phyloP scores from a whole-genome alignment of 1,139 yeast species.

The Saccharomycopsis crataegensis region DNA sequence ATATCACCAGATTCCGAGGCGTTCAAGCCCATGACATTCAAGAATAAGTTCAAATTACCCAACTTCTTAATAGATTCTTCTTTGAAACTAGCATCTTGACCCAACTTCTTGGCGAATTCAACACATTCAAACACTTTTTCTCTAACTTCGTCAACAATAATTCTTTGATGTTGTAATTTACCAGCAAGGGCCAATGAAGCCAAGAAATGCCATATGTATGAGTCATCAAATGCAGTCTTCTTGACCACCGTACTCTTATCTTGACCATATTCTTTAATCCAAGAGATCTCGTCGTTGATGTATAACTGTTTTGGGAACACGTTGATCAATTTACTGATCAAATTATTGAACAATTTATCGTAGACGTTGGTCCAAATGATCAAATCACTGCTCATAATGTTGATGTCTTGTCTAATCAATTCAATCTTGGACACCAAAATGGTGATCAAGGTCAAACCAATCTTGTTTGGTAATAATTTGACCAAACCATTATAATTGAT shows the following conservation, averaged over 20 bases:
- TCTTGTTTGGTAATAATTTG: constrained; percentile 69
- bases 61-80: constrained; percentile 59
- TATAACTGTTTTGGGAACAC: constrained; percentile 75
- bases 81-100: constrained; percentile 37
- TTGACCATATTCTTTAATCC: constrained; percentile 20
- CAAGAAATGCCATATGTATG: constrained; percentile 94
- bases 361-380: constrained; percentile 78
- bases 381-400: constrained; percentile 35
- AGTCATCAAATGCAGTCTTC: constrained; percentile 47
- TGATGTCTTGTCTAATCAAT: constrained; percentile 77
- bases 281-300: constrained; percentile 28
- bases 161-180: constrained; percentile 85
- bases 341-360: constrained; percentile 69
- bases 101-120: constrained; percentile 67
- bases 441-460: constrained; percentile 82
- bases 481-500: constrained; percentile 61
- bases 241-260: constrained; percentile 1
- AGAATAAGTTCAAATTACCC: constrained; percentile 80
- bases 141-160: constrained; percentile 90
- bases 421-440: constrained; percentile 89
- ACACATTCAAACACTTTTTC: constrained; percentile 89
- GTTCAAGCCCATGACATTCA: constrained; percentile 93
- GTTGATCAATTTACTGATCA: constrained; percentile 70
- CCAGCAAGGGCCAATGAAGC: constrained; percentile 94
- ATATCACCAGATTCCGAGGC: constrained; percentile 54